phyloP scores from a whole-genome alignment of 2,329 filamentous ascomycete species.

The Annulohypoxylon truncatum region DNA sequence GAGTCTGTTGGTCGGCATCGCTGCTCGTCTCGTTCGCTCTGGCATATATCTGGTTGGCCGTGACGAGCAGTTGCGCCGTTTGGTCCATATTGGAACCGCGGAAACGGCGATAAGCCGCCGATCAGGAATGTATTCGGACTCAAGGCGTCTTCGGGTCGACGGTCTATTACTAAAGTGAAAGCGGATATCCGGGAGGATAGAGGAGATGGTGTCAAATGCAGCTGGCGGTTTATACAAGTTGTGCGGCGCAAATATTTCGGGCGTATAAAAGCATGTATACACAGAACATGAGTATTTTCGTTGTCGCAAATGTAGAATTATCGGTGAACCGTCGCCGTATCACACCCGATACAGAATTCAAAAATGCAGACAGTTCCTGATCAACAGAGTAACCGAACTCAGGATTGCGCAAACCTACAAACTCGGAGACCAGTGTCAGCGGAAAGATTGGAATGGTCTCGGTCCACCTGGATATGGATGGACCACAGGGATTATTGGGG shows the following conservation, averaged over 20 bases:
- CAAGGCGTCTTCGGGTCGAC: conserved; percentile 1
- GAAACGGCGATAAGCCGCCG: conserved; percentile 37
- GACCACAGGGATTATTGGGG: conserved; percentile 10
- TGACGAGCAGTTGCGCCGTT: conserved; percentile 51
- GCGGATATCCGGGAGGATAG: not conserved
- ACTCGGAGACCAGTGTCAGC: conserved; percentile 2
- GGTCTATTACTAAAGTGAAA: conserved; percentile 1
- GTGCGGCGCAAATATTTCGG: conserved; percentile 21
- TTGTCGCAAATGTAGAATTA: conserved; percentile 1
- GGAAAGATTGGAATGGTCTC: conserved; percentile 12
- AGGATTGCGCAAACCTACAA: conserved; percentile 4
- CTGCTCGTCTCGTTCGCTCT: conserved; percentile 55
- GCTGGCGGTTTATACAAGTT: conserved; percentile 6
- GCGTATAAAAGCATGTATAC: conserved; percentile 17
- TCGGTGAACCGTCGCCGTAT: not conserved
- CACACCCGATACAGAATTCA: not conserved
- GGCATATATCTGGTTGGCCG: conserved; percentile 54
- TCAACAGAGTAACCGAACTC: conserved; percentile 15
- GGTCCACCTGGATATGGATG: not conserved
- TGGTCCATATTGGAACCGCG: conserved; percentile 52
- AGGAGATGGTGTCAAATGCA: conserved; percentile 6
- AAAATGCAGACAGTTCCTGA: conserved; percentile 4
- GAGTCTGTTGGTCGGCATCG: conserved; percentile 44
- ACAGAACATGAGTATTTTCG: not conserved
- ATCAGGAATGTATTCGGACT: conserved; percentile 3